Percentiles rank a stretch among this genome's conserved stretches.
phyloP scores from a whole-genome alignment of 306 rosid genomes.

The Quercus berberidifolia region DNA sequence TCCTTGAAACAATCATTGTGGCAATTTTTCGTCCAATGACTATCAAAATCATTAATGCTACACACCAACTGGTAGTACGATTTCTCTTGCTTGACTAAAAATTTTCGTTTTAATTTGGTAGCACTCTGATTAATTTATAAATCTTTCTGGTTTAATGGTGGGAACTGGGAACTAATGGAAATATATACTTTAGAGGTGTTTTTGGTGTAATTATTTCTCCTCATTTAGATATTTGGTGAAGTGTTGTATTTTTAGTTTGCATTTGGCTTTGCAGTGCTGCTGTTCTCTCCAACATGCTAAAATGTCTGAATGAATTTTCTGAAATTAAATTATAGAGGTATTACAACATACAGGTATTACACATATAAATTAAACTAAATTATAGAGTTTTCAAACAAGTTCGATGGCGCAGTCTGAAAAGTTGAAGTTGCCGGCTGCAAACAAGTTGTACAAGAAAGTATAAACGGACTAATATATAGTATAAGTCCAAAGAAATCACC shows the following conservation, averaged over 20 bases:
- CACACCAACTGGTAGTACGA: constrained; percentile 74
- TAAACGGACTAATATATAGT: no score
- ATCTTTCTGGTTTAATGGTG: background rate
- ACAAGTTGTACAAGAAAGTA: no score
- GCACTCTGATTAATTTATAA: background rate
- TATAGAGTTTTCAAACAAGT: no score
- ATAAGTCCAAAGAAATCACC: no score
- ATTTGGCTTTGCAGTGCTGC: constrained; percentile 87
- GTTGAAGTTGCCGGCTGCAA: no score
- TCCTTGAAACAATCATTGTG: constrained; percentile 77
- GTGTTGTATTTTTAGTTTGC: constrained; percentile 68
- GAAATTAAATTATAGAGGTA: no score
- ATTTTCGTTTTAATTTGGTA: constrained; percentile 13
- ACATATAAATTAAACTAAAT: no score
- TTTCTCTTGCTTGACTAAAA: constrained; percentile 4
- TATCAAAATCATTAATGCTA: constrained; percentile 71
- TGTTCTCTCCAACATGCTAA: constrained; percentile 46
- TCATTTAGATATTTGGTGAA: constrained; percentile 19
- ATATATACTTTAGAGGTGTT: background rate
- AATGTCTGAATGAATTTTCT: no score
- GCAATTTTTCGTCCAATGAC: constrained; percentile 85
- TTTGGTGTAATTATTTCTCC: background rate
- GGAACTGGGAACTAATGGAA: constrained; percentile 4
- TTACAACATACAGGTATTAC: no score
- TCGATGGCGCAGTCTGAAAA: no score